These are phyloP conservation scores for Solanum clarkiae DNA, from an alignment of 257 asterid genomes.

Conservation along the genomic window DNA sequence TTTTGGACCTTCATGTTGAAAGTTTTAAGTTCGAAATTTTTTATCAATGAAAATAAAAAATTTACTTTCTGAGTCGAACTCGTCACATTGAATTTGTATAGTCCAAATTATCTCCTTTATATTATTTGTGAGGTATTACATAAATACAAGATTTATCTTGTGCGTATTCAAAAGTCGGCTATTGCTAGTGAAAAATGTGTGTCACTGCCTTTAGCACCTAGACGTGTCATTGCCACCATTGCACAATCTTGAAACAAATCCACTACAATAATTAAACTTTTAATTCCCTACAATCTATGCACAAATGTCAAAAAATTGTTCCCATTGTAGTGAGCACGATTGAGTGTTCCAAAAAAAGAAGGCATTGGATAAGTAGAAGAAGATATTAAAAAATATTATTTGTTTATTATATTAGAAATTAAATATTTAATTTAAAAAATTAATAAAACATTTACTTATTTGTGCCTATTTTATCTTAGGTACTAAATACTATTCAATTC, in stretches of 20 bases:
- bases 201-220: background rate
- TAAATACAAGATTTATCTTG: accelerated
- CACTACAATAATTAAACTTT: background rate
- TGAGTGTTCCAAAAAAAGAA: background rate
- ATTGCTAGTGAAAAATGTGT: background rate
- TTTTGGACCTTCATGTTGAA: too few relatives aligned
- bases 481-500: too few relatives aligned
- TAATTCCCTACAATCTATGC: background rate
- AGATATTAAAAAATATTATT: background rate
- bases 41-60: accelerated
- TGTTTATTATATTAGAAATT: too few relatives aligned
- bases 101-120: too few relatives aligned
- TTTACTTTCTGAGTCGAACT: too few relatives aligned
- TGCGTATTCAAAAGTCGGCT: too few relatives aligned
- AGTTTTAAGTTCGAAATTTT: too few relatives aligned
- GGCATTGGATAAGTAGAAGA: background rate
- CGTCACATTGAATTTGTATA: accelerated
- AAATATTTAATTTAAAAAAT: too few relatives aligned
- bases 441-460: too few relatives aligned
- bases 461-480: too few relatives aligned
- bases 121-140: too few relatives aligned
- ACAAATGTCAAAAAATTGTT: background rate
- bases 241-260: background rate
- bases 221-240: background rate
- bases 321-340: background rate